Base-by-base conservation (phyloP, 352 stramenopile species). In the Pythium biforme region DNA sequence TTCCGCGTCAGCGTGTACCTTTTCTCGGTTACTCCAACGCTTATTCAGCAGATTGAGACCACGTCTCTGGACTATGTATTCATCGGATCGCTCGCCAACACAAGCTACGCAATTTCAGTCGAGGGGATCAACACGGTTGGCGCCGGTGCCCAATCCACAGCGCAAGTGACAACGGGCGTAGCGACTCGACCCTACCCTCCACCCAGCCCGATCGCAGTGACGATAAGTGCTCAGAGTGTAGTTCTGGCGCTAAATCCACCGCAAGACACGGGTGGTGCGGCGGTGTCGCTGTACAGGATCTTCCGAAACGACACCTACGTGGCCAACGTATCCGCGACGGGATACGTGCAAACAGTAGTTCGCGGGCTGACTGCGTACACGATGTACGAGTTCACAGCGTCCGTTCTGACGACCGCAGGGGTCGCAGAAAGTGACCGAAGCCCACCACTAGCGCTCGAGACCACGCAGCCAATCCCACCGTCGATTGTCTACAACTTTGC, bases 281-380 rank as follows among this genome's bases (percentile, higher is more conserved):
- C 66, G 0, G 56, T 90, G 8, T 72, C 69, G 4, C 26, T 34
- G 1, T 55, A 86, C 2, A 23, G 62, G 5, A 40, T 90, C 10
- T 87, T 81, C 49, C 78, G 78, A 62, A 64, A 90, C 52, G 75
- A 64, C 12, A 43, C 68, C 6, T 62, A 71, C 15, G 61, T 76
- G 23, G 34, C 54, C 2, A 68, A 61, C 3, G 45, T 75, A 6
- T 37, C 52, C 29, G 62, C 58, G 15, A 59, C 52, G 3, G 66
- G 65, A 17, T 69, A 34, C 6, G 63, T 61, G 7, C 47, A 81
- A 34, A 48, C 67, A 1, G 53, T 65, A 4, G 25, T 88, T 1
- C 51, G 52, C 0, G 56, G 65, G 20, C 61, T 89, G 4, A 59
- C 63, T 15, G 73, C 77, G 11, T 57, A 29, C 8, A 72, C 62